Percentiles rank a stretch among this genome's conserved stretches.
Evolutionary conservation across 352 stramenopile genomes (phyloP).

Genomic region (Phytopythium delawarense): DNA sequence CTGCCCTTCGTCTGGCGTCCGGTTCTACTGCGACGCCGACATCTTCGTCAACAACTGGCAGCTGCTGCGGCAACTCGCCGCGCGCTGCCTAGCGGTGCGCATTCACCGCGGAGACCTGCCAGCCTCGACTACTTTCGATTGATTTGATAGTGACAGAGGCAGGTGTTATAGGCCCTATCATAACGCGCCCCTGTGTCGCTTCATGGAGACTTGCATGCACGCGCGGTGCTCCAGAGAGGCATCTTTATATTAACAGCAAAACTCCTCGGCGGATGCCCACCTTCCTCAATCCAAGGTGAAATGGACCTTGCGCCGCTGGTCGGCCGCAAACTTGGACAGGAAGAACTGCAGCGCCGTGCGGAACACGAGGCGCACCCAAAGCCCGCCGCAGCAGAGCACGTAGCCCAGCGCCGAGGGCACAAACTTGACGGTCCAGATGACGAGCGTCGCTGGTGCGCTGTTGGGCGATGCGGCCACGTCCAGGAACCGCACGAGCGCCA

Average conservation of each 20-base stretch:
- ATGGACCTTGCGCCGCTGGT: constrained; percentile 1
- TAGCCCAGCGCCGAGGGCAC: constrained; percentile 34
- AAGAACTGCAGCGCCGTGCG: constrained; percentile 28
- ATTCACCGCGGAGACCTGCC: no score
- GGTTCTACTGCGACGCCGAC: no score
- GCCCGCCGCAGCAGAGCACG: constrained; percentile 41
- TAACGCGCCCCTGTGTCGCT: no score
- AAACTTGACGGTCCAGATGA: constrained; percentile 49
- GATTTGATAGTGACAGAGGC: no score
- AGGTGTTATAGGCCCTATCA: no score
- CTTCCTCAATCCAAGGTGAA: not conserved
- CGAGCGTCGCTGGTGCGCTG: constrained; percentile 34
- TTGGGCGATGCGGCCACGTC: constrained; percentile 32
- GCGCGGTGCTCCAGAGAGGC: no score
- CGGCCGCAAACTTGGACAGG: constrained; percentile 19
- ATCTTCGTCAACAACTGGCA: no score
- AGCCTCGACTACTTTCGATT: no score
- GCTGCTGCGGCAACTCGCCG: no score
- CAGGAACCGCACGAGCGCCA: constrained; percentile 66
- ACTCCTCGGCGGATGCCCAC: not conserved
- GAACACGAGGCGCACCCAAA: constrained; percentile 27
- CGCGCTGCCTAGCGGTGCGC: no score
- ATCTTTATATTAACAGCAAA: not conserved
- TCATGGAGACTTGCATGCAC: no score
- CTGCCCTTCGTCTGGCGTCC: no score